Evolutionary conservation across 768 basidiomycete genomes (phyloP), one percentile per base, ranked within the genome.

Genomic region (Termitomyces sp.): DNA sequence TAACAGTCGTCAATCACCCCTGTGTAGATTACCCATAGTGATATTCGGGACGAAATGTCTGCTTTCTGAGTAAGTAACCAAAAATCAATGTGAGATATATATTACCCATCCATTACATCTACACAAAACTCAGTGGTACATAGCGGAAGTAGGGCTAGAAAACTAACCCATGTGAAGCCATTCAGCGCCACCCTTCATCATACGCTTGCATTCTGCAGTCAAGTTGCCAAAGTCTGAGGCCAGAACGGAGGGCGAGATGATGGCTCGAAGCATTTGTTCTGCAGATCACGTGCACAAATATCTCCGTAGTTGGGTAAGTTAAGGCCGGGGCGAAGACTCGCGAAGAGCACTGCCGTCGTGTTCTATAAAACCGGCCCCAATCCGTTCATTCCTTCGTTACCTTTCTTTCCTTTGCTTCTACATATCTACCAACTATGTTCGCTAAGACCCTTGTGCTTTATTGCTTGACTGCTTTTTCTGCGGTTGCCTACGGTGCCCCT

Each of bases 1-100:
- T 30, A 13, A 35, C 8, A 28, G 16, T 53, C n/a, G n/a, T 8
- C 55, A 48, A 47, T 40, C 46, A 57, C 20, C 24, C 42, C 18
- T 54, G 54, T 33, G 16, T 58, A 45, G 43, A 45, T 57, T 61
- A 87, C 94, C 97, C 89, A 98, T 94, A 24, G 95, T 94, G 72
- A 99, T 97, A 73, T 98, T 98, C 36, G 95, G 96, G 35, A 99
- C 97, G 66, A 99, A 99, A 74, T 98, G 92, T 54, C 96, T 95
- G 65, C 56, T 32, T 59, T 48, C 43, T 33, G 42, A 54, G 45
- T 61, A 46, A 65, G 61, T 43, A n/a, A 16, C 36, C 13, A 49
- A 56, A 56, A 49, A 52, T 57, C 30, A 32, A 48, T 30, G 26
- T 4, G 47, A 63, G 53, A 47, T 57, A 44, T 66, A 70, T 28